These are phyloP conservation scores for Amauroascus niger DNA, from an alignment of 2,329 filamentous ascomycete species.

Conservation along the genomic window DNA sequence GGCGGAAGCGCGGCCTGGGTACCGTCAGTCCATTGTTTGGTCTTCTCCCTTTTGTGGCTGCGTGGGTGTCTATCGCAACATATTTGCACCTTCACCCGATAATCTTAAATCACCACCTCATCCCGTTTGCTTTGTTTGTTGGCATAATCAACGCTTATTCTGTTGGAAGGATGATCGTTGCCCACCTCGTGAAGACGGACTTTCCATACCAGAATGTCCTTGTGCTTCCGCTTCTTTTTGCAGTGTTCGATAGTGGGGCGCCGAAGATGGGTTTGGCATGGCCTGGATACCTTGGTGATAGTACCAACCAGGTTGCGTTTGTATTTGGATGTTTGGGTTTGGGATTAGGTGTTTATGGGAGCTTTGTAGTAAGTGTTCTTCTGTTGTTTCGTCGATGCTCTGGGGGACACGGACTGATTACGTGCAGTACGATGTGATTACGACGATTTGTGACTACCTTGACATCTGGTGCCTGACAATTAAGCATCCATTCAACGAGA, in stretches of 20 bases:
- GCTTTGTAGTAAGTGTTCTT: slow-evolving; percentile 60
- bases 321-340: slow-evolving; percentile 80
- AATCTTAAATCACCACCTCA: slow-evolving; percentile 71
- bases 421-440: slow-evolving; percentile 69
- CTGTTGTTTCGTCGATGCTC: neutral
- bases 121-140: slow-evolving; percentile 82
- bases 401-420: neutral
- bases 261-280: slow-evolving; percentile 62
- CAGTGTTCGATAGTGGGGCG: slow-evolving; percentile 70
- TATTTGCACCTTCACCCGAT: slow-evolving; percentile 79
- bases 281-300: slow-evolving; percentile 64
- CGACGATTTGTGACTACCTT: slow-evolving; percentile 93
- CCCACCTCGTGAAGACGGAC: slow-evolving; percentile 74
- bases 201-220: slow-evolving; percentile 92
- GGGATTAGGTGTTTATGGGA: slow-evolving; percentile 85
- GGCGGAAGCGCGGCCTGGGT: slow-evolving; percentile 55
- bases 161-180: slow-evolving; percentile 90
- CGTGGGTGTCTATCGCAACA: slow-evolving; percentile 64
- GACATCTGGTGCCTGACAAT: slow-evolving; percentile 98
- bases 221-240: slow-evolving; percentile 64
- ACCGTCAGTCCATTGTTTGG: slow-evolving; percentile 55
- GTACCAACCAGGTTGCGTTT: slow-evolving; percentile 81
- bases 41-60: slow-evolving; percentile 66
- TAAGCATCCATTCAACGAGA: slow-evolving; percentile 60
- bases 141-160: slow-evolving; percentile 90